Base-by-base conservation (phyloP, 768 basidiomycete genomes). In the Suillus americanus region DNA sequence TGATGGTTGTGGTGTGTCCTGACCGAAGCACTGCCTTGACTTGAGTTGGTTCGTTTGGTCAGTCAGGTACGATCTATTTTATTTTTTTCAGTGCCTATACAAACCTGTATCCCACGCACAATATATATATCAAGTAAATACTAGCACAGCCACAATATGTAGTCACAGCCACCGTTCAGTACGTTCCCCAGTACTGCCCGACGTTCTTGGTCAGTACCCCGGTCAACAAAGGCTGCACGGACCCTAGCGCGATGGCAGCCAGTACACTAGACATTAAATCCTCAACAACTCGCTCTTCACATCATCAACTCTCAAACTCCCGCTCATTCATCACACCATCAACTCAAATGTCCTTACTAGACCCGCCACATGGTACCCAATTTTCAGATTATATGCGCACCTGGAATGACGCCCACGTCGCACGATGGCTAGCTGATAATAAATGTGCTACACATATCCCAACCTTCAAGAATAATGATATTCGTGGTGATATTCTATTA, bases 401-500 rank as follows among this genome's bases (percentile, higher is more conserved):
- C n/a, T 94, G 92, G 92, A 75, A 82, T 1, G 92, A 94, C 71
- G 69, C 70, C 5, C 88, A 91, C 69, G 88, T 93, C 63, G 83
- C 88, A 2, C 80, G 81, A 55, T 99, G 96, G 92, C 83, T 99
- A 40, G 70, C 82, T 0, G 87, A 93, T 20, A 88, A 91, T 70
- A 91, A 87, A 71, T 95, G 94, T 70, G 83, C 79, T 0, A 81
- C 82, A 45, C 90, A 89, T 71, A 86, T 89, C 12, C 76, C 81
- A 9, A 80, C 83, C 0, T 99, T 99, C 80, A 85, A 82, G 56
- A 82, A 84, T 5, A 92, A 97, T 78, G 97, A 99, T 73, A 97
- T 99, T 70, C 80, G 94, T 60, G 95, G 97, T 6, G 91, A 94
- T 72, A 89, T 99, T 25, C 79, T 99, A 20, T 82, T 98, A 59